A percentile compares a stretch with the other conserved stretches of the same genome.
Conservation (phyloP, 2,329 filamentous ascomycete species). For the Diplodia scrobiculata region DNA sequence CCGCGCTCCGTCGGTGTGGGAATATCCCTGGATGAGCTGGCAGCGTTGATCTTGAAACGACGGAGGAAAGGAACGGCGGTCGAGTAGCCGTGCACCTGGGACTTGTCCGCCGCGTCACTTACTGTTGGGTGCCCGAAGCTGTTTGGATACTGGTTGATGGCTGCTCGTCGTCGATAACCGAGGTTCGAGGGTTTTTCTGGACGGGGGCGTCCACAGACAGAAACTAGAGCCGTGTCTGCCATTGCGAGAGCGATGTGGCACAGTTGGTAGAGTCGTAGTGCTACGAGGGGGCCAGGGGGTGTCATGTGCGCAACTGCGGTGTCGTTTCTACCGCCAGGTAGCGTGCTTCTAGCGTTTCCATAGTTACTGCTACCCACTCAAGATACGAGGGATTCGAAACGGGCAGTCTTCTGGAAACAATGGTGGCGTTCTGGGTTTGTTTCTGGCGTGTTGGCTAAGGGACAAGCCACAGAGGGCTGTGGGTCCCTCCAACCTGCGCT, state of each 20-base stretch:
- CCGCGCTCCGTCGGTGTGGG: not conserved
- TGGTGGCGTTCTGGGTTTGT: not conserved
- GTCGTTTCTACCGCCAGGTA: not conserved
- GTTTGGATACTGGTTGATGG: not conserved
- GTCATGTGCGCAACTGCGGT: not conserved
- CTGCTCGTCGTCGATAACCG: not conserved
- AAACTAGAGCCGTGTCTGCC: not conserved
- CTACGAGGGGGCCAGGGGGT: not conserved
- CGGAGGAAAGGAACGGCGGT: not conserved
- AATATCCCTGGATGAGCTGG: not conserved
- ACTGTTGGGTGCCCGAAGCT: not conserved
- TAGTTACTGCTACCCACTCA: not conserved
- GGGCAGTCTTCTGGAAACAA: slow-evolving; percentile 14
- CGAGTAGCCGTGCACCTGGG: not conserved
- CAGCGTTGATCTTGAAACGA: not conserved
- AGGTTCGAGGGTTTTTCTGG: not conserved
- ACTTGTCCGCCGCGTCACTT: not conserved
- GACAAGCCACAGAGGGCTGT: not conserved
- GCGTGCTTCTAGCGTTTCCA: slow-evolving; percentile 4
- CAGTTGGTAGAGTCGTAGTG: not conserved
- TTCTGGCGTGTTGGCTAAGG: not conserved
- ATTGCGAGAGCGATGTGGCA: not conserved
- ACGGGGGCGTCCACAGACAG: not conserved
- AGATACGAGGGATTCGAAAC: not conserved
- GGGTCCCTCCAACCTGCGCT: not conserved